Evolutionary conservation across 1,284 basidiomycete species (phyloP).

Genomic region (Athelia sp.): DNA sequence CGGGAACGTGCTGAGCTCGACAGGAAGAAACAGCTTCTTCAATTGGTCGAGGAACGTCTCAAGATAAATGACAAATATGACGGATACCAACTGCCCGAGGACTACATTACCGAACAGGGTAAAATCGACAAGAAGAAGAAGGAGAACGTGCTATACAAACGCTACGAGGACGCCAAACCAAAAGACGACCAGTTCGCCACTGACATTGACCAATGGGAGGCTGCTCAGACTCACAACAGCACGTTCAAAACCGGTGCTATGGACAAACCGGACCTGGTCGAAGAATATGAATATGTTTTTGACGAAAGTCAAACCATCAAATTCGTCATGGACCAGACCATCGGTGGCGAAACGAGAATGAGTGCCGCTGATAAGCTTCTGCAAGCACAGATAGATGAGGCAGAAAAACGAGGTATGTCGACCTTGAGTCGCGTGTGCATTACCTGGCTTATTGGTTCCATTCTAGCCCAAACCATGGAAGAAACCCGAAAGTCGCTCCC

Average conservation of each 20-base stretch:
- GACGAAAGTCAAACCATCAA: slow-evolving; percentile 96
- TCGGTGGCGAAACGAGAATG: slow-evolving; percentile 67
- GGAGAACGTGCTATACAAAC: slow-evolving; percentile 87
- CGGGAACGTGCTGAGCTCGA: slow-evolving; percentile 81
- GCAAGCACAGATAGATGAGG: slow-evolving; percentile 86
- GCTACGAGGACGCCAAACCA: slow-evolving; percentile 89
- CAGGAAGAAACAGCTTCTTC: slow-evolving; percentile 88
- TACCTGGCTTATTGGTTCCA: slow-evolving; percentile 5
- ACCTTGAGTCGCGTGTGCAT: not conserved
- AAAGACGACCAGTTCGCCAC: slow-evolving; percentile 92
- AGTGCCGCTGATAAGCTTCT: slow-evolving; percentile 85
- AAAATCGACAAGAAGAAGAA: slow-evolving; percentile 98
- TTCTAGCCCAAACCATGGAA: slow-evolving; percentile 82
- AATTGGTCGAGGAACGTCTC: slow-evolving; percentile 89
- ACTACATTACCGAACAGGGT: slow-evolving; percentile 98
- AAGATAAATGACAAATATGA: slow-evolving; percentile 93
- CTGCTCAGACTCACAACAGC: slow-evolving; percentile 85
- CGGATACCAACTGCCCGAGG: slow-evolving; percentile 92
- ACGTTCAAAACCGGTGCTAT: slow-evolving; percentile 86
- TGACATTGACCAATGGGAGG: slow-evolving; percentile 96
- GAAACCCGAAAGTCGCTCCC: slow-evolving; percentile 90
- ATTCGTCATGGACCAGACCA: slow-evolving; percentile 84
- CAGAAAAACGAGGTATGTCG: slow-evolving; percentile 79
- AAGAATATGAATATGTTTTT: slow-evolving; percentile 96
- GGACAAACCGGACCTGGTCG: slow-evolving; percentile 79